Evolutionary conservation across 257 asterid genomes (phyloP).

Genomic region (Verbena officinalis): DNA sequence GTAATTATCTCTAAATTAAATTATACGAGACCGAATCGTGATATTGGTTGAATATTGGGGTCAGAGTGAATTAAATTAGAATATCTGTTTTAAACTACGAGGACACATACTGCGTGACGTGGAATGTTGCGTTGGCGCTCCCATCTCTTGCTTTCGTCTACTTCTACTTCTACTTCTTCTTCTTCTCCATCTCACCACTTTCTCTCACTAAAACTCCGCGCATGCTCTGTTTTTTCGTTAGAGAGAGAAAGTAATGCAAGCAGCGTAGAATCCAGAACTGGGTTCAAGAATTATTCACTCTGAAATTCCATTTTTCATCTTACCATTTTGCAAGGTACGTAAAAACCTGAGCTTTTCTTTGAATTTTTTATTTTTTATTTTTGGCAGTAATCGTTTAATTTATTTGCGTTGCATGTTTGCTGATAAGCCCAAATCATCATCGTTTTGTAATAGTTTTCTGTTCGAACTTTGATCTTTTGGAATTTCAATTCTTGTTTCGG

Average conservation of each 20-base stretch:
- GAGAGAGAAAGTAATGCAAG: slow-evolving; percentile 27
- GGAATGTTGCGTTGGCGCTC: slow-evolving; percentile 61
- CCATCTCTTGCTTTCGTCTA: neutral
- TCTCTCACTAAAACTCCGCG: slow-evolving; percentile 40
- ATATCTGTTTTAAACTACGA: neutral
- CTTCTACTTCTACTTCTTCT: neutral
- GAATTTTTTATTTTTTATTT: neutral
- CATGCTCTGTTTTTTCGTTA: neutral
- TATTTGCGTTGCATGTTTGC: slow-evolving; percentile 8
- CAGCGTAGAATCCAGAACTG: slow-evolving; percentile 9
- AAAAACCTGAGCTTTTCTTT: neutral
- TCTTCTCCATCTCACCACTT: neutral
- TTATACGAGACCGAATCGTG: too few relatives aligned
- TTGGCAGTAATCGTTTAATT: neutral
- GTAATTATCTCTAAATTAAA: too few relatives aligned
- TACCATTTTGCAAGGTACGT: slow-evolving; percentile 28
- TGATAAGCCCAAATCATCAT: slow-evolving; percentile 12
- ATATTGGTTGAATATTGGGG: slow-evolving; percentile 1
- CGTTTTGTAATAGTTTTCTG: neutral
- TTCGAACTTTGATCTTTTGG: neutral
- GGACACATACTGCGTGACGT: slow-evolving; percentile 72
- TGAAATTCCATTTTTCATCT: neutral
- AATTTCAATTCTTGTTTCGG: neutral
- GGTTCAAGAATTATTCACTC: neutral
- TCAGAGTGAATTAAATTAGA: slow-evolving; percentile 2